Evolutionary conservation across 2,329 filamentous ascomycete species (phyloP), one percentile per base, ranked within the genome.

Genomic region (Dryadomyces quercus-mongolicae): DNA sequence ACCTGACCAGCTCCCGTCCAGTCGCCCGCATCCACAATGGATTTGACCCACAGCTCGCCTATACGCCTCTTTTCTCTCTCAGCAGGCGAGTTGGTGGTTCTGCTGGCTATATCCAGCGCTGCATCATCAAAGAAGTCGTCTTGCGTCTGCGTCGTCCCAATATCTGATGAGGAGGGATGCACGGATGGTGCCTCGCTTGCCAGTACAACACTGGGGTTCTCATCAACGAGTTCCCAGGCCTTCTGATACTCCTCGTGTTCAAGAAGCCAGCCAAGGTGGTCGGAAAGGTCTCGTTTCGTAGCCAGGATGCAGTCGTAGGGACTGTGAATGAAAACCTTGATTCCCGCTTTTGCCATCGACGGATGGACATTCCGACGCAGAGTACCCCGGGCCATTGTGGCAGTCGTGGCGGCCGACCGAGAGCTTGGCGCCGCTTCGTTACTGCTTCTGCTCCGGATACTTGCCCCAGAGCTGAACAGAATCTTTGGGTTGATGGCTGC

Each of bases 221-320:
- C 82, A 60, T 97, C 84, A 10, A 98, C 70, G 4, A 98, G 76
- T 60, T 88, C 83, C 92, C 92, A 98, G 1, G 91, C 90, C 61
- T 88, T 80, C 62, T 88, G 80, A 63, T 92, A 95, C 58, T 85
- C 83, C 52, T 87, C 79, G 57, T 85, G 88, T 56, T 92, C 86
- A 31, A 95, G 66, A 15, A 97, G 74, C 92, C 92, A 98, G 8
- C 77, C 73, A 21, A 97, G 72, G 63, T 95, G 90, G 68, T 98
- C 93, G 3, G 82, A 74, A 16, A 95, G 74, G 63, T 95, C 91
- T 60, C 93, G 78, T 65, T 91, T 91, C 2, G 93, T 88, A 0
- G 89, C 88, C 54, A 96, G 73, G n/a, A 97, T 85, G 62, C 91
- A 97, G 68, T 98, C 93, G 64, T 94, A 98, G 0, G 93, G 93